Evolutionary conservation across 2,329 filamentous ascomycete species (phyloP).

Genomic region (Grosmannia clavigera): DNA sequence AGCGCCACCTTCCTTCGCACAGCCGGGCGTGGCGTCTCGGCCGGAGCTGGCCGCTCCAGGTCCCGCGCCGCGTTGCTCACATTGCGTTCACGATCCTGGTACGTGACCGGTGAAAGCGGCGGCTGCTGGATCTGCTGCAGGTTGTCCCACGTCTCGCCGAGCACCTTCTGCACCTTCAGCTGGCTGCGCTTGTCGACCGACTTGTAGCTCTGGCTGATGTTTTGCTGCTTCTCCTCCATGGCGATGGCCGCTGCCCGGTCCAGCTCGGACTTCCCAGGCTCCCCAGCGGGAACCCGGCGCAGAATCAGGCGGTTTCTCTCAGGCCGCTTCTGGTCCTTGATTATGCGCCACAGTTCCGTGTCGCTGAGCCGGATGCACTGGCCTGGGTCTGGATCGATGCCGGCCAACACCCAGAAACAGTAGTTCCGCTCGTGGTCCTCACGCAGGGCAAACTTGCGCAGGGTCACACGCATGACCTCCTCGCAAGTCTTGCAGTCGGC

Average conservation of each 20-base stretch:
- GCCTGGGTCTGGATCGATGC: constrained; percentile 67
- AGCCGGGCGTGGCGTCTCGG: constrained; percentile 30
- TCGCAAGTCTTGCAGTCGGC: constrained; percentile 84
- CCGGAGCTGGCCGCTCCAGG: constrained; percentile 42
- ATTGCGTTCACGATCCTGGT: constrained; percentile 56
- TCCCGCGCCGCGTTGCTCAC: constrained; percentile 46
- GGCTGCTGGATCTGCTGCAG: constrained; percentile 49
- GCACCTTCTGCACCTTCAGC: constrained; percentile 76
- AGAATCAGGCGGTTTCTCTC: constrained; percentile 87
- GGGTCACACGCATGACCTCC: constrained; percentile 79
- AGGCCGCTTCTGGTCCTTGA: constrained; percentile 71
- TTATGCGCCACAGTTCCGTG: constrained; percentile 79
- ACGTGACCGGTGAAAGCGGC: constrained; percentile 71
- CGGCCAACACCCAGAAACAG: constrained; percentile 89
- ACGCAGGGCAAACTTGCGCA: constrained; percentile 77
- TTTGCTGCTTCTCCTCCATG: constrained; percentile 70
- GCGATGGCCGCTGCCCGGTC: constrained; percentile 81
- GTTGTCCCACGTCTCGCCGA: constrained; percentile 77
- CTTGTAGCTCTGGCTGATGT: constrained; percentile 51
- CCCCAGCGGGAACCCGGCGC: constrained; percentile 80
- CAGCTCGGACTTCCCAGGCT: constrained; percentile 77
- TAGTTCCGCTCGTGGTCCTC: constrained; percentile 91
- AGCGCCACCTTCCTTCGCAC: constrained; percentile 42
- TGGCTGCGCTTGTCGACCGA: constrained; percentile 65
- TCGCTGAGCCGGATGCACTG: constrained; percentile 77